A percentile compares a stretch with the other conserved stretches of the same genome.
Conservation (phyloP, 345 rosid species). For the Mercurialis annua region DNA sequence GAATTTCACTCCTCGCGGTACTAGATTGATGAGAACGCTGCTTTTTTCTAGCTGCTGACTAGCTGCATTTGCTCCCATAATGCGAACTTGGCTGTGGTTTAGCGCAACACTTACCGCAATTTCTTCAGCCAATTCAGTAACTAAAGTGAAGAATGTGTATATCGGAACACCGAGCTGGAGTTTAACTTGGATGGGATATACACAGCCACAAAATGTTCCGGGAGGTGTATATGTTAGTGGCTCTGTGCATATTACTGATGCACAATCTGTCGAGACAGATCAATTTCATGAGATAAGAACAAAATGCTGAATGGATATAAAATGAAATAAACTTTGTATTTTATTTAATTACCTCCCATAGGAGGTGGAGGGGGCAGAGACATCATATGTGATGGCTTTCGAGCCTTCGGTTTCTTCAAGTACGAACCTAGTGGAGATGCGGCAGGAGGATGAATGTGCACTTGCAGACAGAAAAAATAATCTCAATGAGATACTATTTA, state of each 20-base stretch:
- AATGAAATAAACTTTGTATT: not conserved
- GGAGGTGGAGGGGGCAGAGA: slow-evolving; percentile 68
- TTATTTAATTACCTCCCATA: slow-evolving; percentile 37
- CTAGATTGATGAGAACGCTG: slow-evolving; percentile 56
- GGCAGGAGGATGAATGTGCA: slow-evolving; percentile 38
- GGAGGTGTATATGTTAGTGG: slow-evolving; percentile 61
- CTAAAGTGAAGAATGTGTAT: slow-evolving; percentile 59
- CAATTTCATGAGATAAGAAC: not conserved
- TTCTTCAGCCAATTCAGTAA: slow-evolving; percentile 57
- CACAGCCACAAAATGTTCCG: slow-evolving; percentile 57
- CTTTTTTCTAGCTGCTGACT: slow-evolving; percentile 54
- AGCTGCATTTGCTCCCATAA: slow-evolving; percentile 66
- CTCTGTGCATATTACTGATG: slow-evolving; percentile 45
- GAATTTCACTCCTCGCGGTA: slow-evolving; percentile 51
- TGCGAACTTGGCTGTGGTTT: slow-evolving; percentile 57
- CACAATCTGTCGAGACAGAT: slow-evolving; percentile 45
- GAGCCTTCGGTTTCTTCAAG: slow-evolving; percentile 39
- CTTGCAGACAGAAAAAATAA: slow-evolving; percentile 25
- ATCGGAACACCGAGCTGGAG: slow-evolving; percentile 46
- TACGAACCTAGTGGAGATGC: slow-evolving; percentile 39
- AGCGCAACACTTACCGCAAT: slow-evolving; percentile 44
- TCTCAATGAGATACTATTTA: slow-evolving; percentile 8
- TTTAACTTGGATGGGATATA: slow-evolving; percentile 69
- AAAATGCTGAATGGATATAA: not conserved
- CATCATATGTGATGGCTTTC: slow-evolving; percentile 39